Percentiles rank a stretch among this genome's conserved stretches.
phyloP scores from a whole-genome alignment of 2,329 filamentous ascomycete genomes.

The Penicillium sp. region DNA sequence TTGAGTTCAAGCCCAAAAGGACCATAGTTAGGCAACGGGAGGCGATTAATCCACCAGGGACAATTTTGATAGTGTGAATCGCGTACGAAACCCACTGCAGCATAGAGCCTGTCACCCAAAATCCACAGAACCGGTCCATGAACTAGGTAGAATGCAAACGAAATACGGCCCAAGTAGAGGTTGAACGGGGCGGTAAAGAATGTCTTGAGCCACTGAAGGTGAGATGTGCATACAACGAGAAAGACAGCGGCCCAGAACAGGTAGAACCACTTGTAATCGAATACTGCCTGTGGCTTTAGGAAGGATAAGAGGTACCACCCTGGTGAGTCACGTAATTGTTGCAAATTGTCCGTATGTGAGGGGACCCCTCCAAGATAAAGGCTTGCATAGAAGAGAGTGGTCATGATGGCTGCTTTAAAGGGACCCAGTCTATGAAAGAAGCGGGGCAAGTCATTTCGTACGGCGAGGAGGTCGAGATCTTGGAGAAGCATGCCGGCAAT shows the following conservation, averaged over 20 bases:
- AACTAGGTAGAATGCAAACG: conserved; percentile 62
- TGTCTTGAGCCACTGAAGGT: conserved; percentile 56
- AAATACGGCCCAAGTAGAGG: conserved; percentile 63
- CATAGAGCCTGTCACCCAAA: conserved; percentile 63
- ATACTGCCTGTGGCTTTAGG: conserved; percentile 65
- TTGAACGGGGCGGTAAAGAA: conserved; percentile 60
- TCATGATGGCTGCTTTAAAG: conserved; percentile 53
- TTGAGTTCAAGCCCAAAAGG: conserved; percentile 61
- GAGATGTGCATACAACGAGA: conserved; percentile 55
- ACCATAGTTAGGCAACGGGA: conserved; percentile 55
- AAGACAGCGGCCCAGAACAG: conserved; percentile 61
- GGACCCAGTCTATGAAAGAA: conserved; percentile 49
- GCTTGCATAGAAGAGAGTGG: conserved; percentile 52
- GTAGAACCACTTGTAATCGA: conserved; percentile 67
- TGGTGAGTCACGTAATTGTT: conserved; percentile 52
- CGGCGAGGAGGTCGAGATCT: conserved; percentile 59
- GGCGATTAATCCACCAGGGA: conserved; percentile 56
- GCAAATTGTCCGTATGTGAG: conserved; percentile 49
- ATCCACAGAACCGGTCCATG: conserved; percentile 62
- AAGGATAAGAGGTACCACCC: conserved; percentile 62
- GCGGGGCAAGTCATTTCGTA: conserved; percentile 50
- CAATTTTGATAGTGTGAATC: conserved; percentile 52
- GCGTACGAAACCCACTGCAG: conserved; percentile 57
- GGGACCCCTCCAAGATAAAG: conserved; percentile 63
- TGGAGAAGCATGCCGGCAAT: conserved; percentile 60